A percentile compares a stretch with the other conserved stretches of the same genome.
These are phyloP conservation scores for Arxiozyma bovina DNA, from an alignment of 1,139 yeast genomes.

Conservation along the genomic window DNA sequence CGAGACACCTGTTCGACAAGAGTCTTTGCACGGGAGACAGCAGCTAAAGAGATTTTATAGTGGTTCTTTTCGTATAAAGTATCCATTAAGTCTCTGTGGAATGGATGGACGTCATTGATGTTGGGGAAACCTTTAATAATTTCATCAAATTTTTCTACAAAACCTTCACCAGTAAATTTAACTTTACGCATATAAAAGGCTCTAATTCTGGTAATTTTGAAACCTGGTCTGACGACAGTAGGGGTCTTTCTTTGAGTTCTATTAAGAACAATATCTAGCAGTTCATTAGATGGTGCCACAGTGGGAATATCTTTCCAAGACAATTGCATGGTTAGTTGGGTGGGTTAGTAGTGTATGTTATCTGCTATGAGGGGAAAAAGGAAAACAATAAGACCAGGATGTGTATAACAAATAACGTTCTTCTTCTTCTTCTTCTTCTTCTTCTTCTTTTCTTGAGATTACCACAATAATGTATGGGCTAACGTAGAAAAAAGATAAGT, in stretches of 20 bases:
- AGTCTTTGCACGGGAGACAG: slow-evolving; percentile 86
- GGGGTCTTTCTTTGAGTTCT: slow-evolving; percentile 98
- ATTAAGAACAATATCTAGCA: slow-evolving; percentile 92
- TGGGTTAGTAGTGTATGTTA: not conserved
- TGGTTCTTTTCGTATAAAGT: slow-evolving; percentile 96
- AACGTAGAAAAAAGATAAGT: no score
- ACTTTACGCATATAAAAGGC: slow-evolving; percentile 99
- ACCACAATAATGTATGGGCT: no score
- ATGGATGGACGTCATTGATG: slow-evolving; percentile 95
- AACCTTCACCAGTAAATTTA: slow-evolving; percentile 91
- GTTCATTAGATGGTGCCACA: slow-evolving; percentile 83
- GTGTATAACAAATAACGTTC: no score
- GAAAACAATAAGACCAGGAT: not conserved
- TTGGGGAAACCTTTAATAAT: slow-evolving; percentile 85
- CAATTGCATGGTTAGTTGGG: slow-evolving; percentile 59
- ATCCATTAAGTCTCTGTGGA: slow-evolving; percentile 96
- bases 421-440: no score
- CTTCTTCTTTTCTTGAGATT: no score
- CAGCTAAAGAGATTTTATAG: slow-evolving; percentile 94
- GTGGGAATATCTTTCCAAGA: slow-evolving; percentile 98
- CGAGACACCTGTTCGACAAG: slow-evolving; percentile 92
- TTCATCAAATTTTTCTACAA: slow-evolving; percentile 82
- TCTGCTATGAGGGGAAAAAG: no score
- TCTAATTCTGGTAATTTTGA: slow-evolving; percentile 89
- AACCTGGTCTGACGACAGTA: slow-evolving; percentile 94